A percentile compares a stretch with the other conserved stretches of the same genome.
Conservation (phyloP, 2,329 filamentous ascomycete species). For the Colletotrichum tofieldiae region DNA sequence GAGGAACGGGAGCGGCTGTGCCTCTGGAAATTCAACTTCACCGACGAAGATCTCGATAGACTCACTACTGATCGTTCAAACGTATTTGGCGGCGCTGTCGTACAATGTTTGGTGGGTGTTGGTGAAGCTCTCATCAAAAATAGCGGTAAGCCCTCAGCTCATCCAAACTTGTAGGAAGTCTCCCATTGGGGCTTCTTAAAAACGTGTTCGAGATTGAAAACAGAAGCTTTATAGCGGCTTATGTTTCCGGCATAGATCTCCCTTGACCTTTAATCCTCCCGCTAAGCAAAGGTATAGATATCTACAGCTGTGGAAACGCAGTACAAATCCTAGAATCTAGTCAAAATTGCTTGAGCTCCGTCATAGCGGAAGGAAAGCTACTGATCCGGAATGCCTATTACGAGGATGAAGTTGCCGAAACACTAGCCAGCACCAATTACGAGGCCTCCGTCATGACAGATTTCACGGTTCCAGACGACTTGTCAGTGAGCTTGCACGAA, state of each 20-base stretch:
- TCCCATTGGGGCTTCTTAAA: not conserved
- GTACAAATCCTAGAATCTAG: not conserved
- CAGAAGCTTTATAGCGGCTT: not conserved
- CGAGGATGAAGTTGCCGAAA: not conserved
- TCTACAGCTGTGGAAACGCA: not conserved
- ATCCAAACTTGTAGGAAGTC: not conserved
- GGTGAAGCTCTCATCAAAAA: not conserved
- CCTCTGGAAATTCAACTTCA: not conserved
- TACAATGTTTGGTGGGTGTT: not conserved
- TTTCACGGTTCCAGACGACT: not conserved
- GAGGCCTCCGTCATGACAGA: not conserved
- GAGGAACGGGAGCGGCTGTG: not conserved
- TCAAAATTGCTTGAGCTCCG: not conserved
- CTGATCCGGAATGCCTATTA: not conserved
- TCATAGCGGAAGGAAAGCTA: not conserved
- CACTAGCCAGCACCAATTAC: not conserved
- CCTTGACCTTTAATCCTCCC: no score
- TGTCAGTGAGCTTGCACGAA: not conserved
- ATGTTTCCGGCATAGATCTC: not conserved
- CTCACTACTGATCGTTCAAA: not conserved
- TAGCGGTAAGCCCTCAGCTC: not conserved
- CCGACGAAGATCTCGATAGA: not conserved
- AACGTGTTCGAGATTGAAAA: not conserved
- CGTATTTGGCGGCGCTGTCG: not conserved
- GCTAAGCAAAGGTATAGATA: not conserved